Conservation (phyloP, 164 flowering plant genomes). For the Aristolochia contorta region DNA sequence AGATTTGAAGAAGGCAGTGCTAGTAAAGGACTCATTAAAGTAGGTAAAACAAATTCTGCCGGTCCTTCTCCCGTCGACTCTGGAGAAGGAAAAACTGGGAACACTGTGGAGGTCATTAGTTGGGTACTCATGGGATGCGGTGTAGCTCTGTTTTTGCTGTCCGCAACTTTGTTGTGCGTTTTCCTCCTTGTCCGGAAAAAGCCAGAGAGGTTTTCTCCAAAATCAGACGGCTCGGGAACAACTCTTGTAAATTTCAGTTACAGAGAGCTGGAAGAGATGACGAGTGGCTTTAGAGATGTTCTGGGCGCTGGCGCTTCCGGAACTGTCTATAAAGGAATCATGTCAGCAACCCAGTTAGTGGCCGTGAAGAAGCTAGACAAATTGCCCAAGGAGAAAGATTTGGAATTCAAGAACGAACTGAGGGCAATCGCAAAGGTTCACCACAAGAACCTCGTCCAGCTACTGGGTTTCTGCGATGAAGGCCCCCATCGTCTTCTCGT, state of each 20-base stretch:
- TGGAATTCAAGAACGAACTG: constrained; percentile 22
- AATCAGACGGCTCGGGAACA: not conserved
- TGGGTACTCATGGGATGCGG: constrained; percentile 17
- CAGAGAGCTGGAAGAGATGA: constrained; percentile 15
- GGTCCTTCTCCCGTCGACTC: not conserved
- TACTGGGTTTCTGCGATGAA: constrained; percentile 22
- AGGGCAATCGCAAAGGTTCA: constrained; percentile 15
- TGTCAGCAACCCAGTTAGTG: not conserved
- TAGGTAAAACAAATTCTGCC: constrained; percentile 2
- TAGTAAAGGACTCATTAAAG: constrained; percentile 18
- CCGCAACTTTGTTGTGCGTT: not conserved
- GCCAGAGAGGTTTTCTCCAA: no score
- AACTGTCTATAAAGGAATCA: constrained; percentile 16
- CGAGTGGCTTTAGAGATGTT: constrained; percentile 18
- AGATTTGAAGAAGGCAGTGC: not conserved
- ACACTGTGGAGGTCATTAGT: constrained; percentile 2
- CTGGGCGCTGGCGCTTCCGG: constrained; percentile 24
- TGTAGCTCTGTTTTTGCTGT: constrained; percentile 7
- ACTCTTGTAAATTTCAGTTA: constrained; percentile 10
- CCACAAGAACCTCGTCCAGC: constrained; percentile 20
- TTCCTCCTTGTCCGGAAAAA: not conserved
- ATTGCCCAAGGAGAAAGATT: constrained; percentile 9
- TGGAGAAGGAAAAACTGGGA: not conserved
- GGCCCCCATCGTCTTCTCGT: constrained; percentile 26
- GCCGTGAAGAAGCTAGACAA: constrained; percentile 22